Evolutionary conservation across 2,329 filamentous ascomycete species (phyloP), one percentile per base, ranked within the genome.

Genomic region (Fusarium nodosum): DNA sequence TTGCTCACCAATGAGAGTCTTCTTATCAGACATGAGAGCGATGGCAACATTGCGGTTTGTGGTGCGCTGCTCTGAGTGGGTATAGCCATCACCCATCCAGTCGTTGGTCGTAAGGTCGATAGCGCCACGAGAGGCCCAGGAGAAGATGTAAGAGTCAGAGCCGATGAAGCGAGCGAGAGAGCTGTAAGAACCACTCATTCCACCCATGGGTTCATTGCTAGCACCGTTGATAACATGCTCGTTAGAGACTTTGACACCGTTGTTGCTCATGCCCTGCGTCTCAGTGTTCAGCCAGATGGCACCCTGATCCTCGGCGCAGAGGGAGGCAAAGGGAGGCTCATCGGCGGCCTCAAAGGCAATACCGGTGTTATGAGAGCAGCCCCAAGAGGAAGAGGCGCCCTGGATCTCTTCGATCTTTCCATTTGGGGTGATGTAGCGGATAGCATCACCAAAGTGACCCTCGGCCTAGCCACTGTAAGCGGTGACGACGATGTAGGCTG

Each of bases 351-450:
- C 88, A 56, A 90, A 84, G 8, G 86, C 87, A 57, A 90, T 90
- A 58, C 88, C 88, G 1, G 87, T 89, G 78, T 90, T 90, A 81
- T 90, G 87, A 8, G 84, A 87, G 80, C 88, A 90, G 20, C 87
- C 88, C 83, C 87, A 90, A 16, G 82, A 80, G 58, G 83, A 87
- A 44, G 83, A 83, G 4, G 87, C 86, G 2, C 86, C 86, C 3
- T 75, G 50, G 62, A 88, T 87, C 13, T 77, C 79, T 68, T 85
- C 77, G 5, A 89, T 76, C 10, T 79, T 82, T 15, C 88, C 88
- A 20, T 80, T 78, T 36, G 87, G 83, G 56, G 80, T 84, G 57
- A 82, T 58, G 68, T 82, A 82, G 56, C 80, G 79, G 58, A 82
- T 79, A 47, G 80, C 79, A 55, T 90, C 88, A 28, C 88, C 88